Base-by-base conservation (phyloP, 2,329 filamentous ascomycete species). In the Fusarium devonianum region DNA sequence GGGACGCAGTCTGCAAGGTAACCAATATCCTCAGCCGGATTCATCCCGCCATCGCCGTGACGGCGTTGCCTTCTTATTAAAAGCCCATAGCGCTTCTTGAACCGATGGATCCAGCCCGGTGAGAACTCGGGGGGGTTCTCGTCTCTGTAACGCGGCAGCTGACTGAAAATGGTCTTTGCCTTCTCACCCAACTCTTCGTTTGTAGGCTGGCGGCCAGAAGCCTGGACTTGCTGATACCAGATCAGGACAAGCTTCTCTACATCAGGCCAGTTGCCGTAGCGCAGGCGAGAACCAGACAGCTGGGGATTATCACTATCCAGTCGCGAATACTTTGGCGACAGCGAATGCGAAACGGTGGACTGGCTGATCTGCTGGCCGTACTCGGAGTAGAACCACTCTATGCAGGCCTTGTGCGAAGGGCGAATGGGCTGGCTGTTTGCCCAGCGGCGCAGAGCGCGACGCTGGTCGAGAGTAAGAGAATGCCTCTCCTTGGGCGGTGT, bases 231-330 rank as follows among this genome's bases (percentile, higher is more conserved):
- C 60, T 81, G 77, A 64, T 81, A 80, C 79, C 79, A 82, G 6
- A 79, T 71, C 50, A 82, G 70, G 14, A 82, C 79, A 7, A 82
- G 74, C 71, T 81, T 81, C 71, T 82, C 79, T 44, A 85, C 82
- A 56, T 85, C 82, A 52, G 82, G 82, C 82, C 82, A 85, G 65
- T 85, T 85, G 56, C 82, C 82, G 49, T 84, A 84, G 56, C 82
- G 81, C 54, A 85, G 73, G 32, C 82, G 80, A 47, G 81, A 84
- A 32, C 82, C 82, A n/a, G 80, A 83, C 52, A 85, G 77, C 67
- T 84, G 81, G 12, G 80, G 80, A 58, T 75, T 74, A 44, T 85
- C 81, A 63, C 78, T 79, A 64, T 85, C 82, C 41, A 85, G 78
- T 18, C 82, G 79, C 26, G 81, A 82, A 61, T 85, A 85, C 62